Percentiles rank a stretch among this genome's conserved stretches.
These are phyloP conservation scores for Fusarium domesticum DNA, from an alignment of 2,329 filamentous ascomycete species.

Conservation along the genomic window DNA sequence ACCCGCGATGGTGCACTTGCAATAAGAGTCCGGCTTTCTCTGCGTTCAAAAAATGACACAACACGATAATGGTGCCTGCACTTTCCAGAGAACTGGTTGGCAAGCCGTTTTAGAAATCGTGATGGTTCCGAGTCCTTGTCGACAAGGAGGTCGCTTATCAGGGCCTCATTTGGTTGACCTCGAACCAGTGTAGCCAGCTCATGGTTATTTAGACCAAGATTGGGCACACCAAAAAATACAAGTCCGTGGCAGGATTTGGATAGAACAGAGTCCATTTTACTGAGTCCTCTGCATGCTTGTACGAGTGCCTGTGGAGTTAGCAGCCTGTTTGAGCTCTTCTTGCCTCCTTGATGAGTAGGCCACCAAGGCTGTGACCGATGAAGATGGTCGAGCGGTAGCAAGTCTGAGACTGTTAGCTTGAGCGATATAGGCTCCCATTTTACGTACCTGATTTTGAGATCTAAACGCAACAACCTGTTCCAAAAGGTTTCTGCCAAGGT, in stretches of 20 bases:
- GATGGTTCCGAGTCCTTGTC: constrained; percentile 17
- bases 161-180: constrained; percentile 23
- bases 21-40: constrained; percentile 13
- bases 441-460: constrained; percentile 8
- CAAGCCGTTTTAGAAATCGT: constrained; percentile 15
- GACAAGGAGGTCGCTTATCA: constrained; percentile 18
- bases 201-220: constrained; percentile 24
- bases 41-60: constrained; percentile 19
- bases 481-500: constrained; percentile 14
- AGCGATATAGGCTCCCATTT: not conserved
- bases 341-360: constrained; percentile 29
- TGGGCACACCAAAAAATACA: constrained; percentile 31
- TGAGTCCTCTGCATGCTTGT: constrained; percentile 5
- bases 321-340: not conserved
- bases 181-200: constrained; percentile 19
- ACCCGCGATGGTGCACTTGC: too few relatives aligned
- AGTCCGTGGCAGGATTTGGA: constrained; percentile 21
- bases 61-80: constrained; percentile 18
- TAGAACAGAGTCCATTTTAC: constrained; percentile 4
- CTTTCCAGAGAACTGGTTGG: constrained; percentile 15
- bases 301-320: constrained; percentile 15
- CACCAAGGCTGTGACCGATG: constrained; percentile 29
- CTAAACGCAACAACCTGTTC: constrained; percentile 17
- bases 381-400: constrained; percentile 1
- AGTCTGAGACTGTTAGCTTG: constrained; percentile 4